Evolutionary conservation across 352 stramenopile genomes (phyloP), one percentile per base, ranked within the genome.

Genomic region (Stephanocyclus meneghinianus): DNA sequence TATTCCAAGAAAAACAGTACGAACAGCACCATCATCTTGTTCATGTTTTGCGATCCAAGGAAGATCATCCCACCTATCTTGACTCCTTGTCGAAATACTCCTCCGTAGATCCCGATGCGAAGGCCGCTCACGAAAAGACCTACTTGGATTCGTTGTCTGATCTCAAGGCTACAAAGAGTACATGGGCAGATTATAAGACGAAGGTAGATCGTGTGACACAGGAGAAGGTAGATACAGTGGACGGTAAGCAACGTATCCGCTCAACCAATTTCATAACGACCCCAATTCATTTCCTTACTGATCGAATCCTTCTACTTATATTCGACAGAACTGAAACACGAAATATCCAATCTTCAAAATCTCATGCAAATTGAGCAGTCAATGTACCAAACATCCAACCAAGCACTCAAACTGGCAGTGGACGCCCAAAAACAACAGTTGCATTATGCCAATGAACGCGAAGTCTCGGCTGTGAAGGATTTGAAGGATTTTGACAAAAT

Each of bases 351-450:
- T 61, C 21, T 78, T n/a, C 30, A 73, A 55, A 42, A 51, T 40
- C 35, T 78, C 1, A 44, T 78, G 29, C 61, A 72, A 53, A 64
- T 72, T 13, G 71, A 78, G 37, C 71, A 78, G 48, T 72, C 71
- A 2, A 78, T 78, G 62, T 73, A 78, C 32, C 71, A 78, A 55
- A 68, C 71, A 47, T 76, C 69, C 35, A 76, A 76, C 42, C 44
- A 76, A 47, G 69, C 61, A 61, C 42, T 76, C 13, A 61, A 70
- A 40, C 40, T 76, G 26, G 69, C 51, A n/a, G 18, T 76, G 9
- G 59, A 76, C 16, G 69, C 69, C n/a, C 68, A 75, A n/a, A 59
- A 37, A 51, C 15, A 75, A 50, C 35, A 68, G 21, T 62, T 63
- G 69, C 47, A 76, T 13, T 32, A 59, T 59, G 50, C 50, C 18